These are phyloP conservation scores for Colletotrichum euphorbiae DNA, from an alignment of 2,329 filamentous ascomycete genomes.

Conservation along the genomic window DNA sequence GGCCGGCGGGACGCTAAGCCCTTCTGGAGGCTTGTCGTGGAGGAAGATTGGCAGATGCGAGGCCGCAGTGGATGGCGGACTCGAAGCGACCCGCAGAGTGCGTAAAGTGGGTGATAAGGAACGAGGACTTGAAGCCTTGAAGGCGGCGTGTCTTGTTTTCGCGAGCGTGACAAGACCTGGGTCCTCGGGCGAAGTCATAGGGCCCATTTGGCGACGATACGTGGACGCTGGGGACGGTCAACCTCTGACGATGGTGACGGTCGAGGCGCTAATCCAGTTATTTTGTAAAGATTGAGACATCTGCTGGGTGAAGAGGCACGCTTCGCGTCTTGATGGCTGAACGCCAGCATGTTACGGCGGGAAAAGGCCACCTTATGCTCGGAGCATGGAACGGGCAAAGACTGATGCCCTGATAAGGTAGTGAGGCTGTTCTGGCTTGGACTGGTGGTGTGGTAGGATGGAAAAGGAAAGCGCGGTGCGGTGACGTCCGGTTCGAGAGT, in stretches of 20 bases:
- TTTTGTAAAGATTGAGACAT: constrained; percentile 7
- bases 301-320: not conserved
- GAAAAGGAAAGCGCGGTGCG: constrained; percentile 21
- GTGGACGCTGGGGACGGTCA: constrained; percentile 6
- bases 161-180: constrained; percentile 33
- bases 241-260: not conserved
- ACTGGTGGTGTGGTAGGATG: constrained; percentile 26
- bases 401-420: constrained; percentile 8
- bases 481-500: constrained; percentile 20
- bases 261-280: not conserved
- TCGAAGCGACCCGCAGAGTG: constrained; percentile 34
- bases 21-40: constrained; percentile 15
- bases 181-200: constrained; percentile 21
- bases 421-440: constrained; percentile 20
- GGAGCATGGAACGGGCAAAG: not conserved
- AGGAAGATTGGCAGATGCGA: constrained; percentile 34
- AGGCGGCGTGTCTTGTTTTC: constrained; percentile 33
- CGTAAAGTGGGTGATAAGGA: constrained; percentile 36
- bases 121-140: not conserved
- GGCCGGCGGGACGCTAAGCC: constrained; percentile 36
- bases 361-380: not conserved
- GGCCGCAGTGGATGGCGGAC: constrained; percentile 24
- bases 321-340: not conserved
- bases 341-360: not conserved
- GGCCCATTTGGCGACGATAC: constrained; percentile 6